A percentile compares a stretch with the other conserved stretches of the same genome.
phyloP scores from a whole-genome alignment of 2,329 filamentous ascomycete species.

The Trichoderma sp. region DNA sequence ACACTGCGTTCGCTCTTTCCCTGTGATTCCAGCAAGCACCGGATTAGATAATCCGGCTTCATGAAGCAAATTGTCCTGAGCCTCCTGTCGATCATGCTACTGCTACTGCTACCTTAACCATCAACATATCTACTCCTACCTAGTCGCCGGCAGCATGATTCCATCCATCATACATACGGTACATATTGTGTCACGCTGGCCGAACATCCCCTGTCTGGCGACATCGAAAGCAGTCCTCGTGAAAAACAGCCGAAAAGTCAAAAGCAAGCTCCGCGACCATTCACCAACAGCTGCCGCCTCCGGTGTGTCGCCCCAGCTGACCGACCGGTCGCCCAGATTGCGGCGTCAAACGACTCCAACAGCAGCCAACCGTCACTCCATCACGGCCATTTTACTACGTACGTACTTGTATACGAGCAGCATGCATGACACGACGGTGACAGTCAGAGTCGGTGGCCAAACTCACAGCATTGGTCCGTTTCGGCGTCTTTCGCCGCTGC shows the following conservation, averaged over 20 bases:
- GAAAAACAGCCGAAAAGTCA: background rate
- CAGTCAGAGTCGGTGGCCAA: too few relatives aligned
- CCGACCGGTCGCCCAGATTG: too few relatives aligned
- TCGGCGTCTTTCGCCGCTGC: background rate
- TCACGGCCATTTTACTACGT: too few relatives aligned
- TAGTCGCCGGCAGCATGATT: background rate
- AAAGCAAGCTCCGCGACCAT: background rate
- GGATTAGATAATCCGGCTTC: constrained; percentile 19
- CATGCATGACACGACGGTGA: constrained; percentile 2
- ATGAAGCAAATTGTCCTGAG: background rate
- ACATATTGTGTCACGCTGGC: background rate
- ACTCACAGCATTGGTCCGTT: too few relatives aligned
- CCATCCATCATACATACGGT: background rate
- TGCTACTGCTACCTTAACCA: background rate
- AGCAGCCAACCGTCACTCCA: too few relatives aligned
- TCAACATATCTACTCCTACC: too few relatives aligned
- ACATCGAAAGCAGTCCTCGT: background rate
- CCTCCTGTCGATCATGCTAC: constrained; percentile 18
- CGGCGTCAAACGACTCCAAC: too few relatives aligned
- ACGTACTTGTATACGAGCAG: too few relatives aligned
- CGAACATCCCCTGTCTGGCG: too few relatives aligned
- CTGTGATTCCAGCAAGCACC: background rate
- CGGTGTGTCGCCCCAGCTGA: too few relatives aligned
- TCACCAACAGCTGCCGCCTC: too few relatives aligned
- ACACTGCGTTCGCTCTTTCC: background rate